Base-by-base conservation (phyloP, 2,329 filamentous ascomycete genomes). In the Hansfordia pulvinata region DNA sequence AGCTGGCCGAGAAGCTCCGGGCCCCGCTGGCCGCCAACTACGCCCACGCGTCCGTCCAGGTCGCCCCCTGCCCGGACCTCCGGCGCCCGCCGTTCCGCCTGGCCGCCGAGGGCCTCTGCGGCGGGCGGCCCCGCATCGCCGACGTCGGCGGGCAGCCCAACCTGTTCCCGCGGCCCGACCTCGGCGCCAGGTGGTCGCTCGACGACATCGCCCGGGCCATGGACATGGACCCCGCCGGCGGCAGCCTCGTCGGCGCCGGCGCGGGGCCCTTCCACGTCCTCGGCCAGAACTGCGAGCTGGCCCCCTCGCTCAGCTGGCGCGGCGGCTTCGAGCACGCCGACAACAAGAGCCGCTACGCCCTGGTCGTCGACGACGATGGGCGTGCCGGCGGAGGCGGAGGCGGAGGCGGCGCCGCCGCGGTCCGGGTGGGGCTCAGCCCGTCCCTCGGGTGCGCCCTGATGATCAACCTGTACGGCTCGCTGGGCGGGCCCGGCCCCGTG, bases 141-240 rank as follows among this genome's bases (percentile, higher is more conserved):
- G 59, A 63, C 25, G 40, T 63, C 12, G 59, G 60, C 4, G 60
- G 58, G 0, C 54, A 53, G 14, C 38, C 47, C 2, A 54, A 60
- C 30, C 44, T 61, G 1, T 45, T 47, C 8, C 57, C 57, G 1
- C 24, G 17, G 1, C 53, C 56, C 0, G 42, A 46, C 4, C 36
- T 53, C 6, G 37, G 48, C 2, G 44, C 43, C 10, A 51, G 40
- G 19, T 61, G 49, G 30, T 41, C 44, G 3, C 27, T 56, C 25
- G 20, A 41, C 2, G 36, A 41, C 1, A 29, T 58, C 5, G 44
- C 48, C 1, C 30, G 35, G 12, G 27, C 41, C 2, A 57, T 60
- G 49, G 46, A 50, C 2, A 52, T 60, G 48, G 33, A 34, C 4
- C 25, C 34, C 0, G 30, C 29, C 2, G 34, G 34, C 3, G 56